phyloP scores from a whole-genome alignment of 495 filamentous ascomycete species.

The Xylaria cubensis region DNA sequence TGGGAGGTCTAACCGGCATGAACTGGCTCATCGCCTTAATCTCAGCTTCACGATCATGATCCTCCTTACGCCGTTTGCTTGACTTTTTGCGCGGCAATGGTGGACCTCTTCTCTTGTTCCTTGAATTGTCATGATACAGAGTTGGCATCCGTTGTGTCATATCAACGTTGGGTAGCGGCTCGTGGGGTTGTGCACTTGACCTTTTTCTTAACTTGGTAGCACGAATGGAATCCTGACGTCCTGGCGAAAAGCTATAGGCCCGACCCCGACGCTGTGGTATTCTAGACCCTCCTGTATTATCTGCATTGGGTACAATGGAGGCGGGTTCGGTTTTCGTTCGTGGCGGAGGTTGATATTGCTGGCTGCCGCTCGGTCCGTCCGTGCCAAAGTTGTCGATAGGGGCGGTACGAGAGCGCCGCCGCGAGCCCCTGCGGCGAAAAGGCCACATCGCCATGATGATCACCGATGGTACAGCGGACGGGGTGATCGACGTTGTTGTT shows the following conservation, averaged over 20 bases:
- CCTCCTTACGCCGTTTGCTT: slow-evolving; percentile 77
- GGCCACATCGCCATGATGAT: slow-evolving; percentile 78
- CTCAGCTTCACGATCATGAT: slow-evolving; percentile 80
- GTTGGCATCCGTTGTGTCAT: slow-evolving; percentile 64
- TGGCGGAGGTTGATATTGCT: slow-evolving; percentile 38
- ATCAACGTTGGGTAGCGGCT: slow-evolving; percentile 42
- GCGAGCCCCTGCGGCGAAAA: slow-evolving; percentile 71
- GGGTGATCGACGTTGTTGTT: slow-evolving; percentile 22
- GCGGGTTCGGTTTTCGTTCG: slow-evolving; percentile 50
- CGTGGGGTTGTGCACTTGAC: slow-evolving; percentile 36
- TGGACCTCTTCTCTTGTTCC: slow-evolving; percentile 60
- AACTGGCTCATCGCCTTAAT: slow-evolving; percentile 84
- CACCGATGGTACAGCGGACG: slow-evolving; percentile 34
- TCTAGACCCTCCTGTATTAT: slow-evolving; percentile 46
- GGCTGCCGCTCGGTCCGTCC: slow-evolving; percentile 34
- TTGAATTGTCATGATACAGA: slow-evolving; percentile 52
- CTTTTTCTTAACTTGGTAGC: slow-evolving; percentile 42
- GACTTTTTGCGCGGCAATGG: slow-evolving; percentile 70
- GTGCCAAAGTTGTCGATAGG: slow-evolving; percentile 43
- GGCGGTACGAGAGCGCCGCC: slow-evolving; percentile 50
- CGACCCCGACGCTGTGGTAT: slow-evolving; percentile 56
- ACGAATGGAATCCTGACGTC: slow-evolving; percentile 54
- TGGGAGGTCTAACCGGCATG: slow-evolving; percentile 64
- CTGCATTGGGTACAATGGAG: slow-evolving; percentile 30
- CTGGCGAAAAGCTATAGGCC: slow-evolving; percentile 61